Base-by-base conservation (phyloP, 139 green algal genomes). In the Desmodesmus armatus region DNA sequence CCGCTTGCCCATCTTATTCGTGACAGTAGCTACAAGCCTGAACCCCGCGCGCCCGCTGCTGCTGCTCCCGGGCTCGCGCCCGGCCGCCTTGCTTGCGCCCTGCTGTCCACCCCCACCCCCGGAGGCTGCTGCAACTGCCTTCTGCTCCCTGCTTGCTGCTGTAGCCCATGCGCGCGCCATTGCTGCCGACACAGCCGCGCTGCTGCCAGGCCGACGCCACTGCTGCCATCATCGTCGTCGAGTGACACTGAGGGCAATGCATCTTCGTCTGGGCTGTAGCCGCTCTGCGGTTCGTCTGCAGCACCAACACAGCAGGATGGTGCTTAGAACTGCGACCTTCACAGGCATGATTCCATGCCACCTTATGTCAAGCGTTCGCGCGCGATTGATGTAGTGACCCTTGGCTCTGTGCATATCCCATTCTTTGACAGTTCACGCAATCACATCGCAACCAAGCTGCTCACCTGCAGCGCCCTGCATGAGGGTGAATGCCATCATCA, bases 121-220 rank as follows among this genome's bases (percentile, higher is more conserved):
- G 35, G 51, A 62, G 40, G 40, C 71, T 40, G 51, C 81, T 62
- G 81, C 81, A 25, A 70, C 72, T 37, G 82, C 71, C 0, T 60
- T 55, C 82, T 87, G 82, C 72, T 87, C 43, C 89, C 84, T 88
- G 35, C 66, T 81, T 25, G 82, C 82, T 55, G 82, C 82, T 9
- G 55, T 55, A 3, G 72, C 82, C 82, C 91, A 94, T 3, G 88
- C 90, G 2, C 93, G 72, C 3, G 91, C 91, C 55, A 94, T 86
- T 0, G 91, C 91, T 51, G 93, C 90, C 17, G 91, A 93, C 31
- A 94, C 91, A 5, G 91, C 91, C 3, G 91, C 91, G 91, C 91
- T 2, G 91, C 91, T n/a, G 88, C 87, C 23, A 92, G 84, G 6
- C 91, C 91, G 2, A 94, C 91, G 3, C 91, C 91, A 6, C 87